Percentiles rank a stretch among this genome's conserved stretches.
phyloP scores from a whole-genome alignment of 2,329 filamentous ascomycete genomes.

The Akanthomyces lecanii region DNA sequence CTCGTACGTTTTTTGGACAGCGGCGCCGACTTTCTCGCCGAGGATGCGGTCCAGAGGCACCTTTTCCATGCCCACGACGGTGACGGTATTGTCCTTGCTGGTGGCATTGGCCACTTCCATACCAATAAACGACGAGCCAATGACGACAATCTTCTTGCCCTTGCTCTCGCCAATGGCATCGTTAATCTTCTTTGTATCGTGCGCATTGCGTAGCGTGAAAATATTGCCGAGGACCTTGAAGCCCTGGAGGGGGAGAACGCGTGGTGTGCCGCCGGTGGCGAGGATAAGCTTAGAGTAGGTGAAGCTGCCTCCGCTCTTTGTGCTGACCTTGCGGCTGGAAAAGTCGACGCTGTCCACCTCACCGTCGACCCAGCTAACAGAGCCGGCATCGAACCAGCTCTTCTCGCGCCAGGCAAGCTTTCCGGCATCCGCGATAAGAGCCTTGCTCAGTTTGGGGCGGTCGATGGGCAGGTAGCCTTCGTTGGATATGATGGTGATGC shows the following conservation, averaged over 20 bases:
- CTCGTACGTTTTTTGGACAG: conserved; percentile 75
- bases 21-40: conserved; percentile 72
- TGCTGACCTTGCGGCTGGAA: conserved; percentile 65
- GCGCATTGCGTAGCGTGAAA: conserved; percentile 75
- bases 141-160: conserved; percentile 85
- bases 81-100: conserved; percentile 74
- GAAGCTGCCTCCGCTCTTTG: conserved; percentile 65
- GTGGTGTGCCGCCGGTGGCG: conserved; percentile 78
- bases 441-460: conserved; percentile 92
- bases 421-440: conserved; percentile 72
- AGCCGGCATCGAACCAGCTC: conserved; percentile 67
- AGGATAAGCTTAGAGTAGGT: conserved; percentile 85
- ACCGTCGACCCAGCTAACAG: conserved; percentile 54
- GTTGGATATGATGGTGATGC: conserved; percentile 76
- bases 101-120: conserved; percentile 94
- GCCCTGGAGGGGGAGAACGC: conserved; percentile 71
- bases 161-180: conserved; percentile 74
- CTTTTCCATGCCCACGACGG: conserved; percentile 83
- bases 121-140: conserved; percentile 94
- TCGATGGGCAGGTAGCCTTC: conserved; percentile 89
- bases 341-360: conserved; percentile 77
- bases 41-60: conserved; percentile 83
- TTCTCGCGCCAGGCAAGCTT: conserved; percentile 75
- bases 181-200: conserved; percentile 68
- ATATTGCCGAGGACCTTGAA: conserved; percentile 85